Conservation (phyloP, 768 basidiomycete species). For the Paxillus ammoniavirescens region DNA sequence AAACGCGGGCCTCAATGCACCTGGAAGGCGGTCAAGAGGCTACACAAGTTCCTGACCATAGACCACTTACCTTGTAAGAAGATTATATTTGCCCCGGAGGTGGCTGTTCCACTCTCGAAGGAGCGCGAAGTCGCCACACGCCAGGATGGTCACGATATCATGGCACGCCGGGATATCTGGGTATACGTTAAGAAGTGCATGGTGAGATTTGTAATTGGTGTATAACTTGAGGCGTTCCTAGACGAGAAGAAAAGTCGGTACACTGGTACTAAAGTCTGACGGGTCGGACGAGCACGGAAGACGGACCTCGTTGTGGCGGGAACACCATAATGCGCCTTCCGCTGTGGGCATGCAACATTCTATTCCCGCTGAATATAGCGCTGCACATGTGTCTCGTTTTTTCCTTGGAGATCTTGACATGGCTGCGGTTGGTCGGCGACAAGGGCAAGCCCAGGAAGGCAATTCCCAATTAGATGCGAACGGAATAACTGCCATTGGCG, state of each 20-base stretch:
- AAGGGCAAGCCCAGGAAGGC: neutral
- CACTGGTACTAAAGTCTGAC: neutral
- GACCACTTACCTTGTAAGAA: slow-evolving; percentile 30
- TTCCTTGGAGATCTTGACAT: slow-evolving; percentile 11
- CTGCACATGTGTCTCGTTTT: slow-evolving; percentile 16
- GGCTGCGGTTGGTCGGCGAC: neutral
- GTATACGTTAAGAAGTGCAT: slow-evolving; percentile 29
- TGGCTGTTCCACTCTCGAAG: slow-evolving; percentile 33
- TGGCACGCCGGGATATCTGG: slow-evolving; percentile 27
- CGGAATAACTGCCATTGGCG: slow-evolving; percentile 4
- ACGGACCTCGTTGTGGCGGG: slow-evolving; percentile 31
- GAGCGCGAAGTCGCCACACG: slow-evolving; percentile 29
- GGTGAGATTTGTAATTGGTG: slow-evolving; percentile 35
- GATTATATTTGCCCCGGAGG: slow-evolving; percentile 31
- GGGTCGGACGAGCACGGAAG: neutral
- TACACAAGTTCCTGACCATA: neutral
- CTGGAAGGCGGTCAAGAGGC: slow-evolving; percentile 18
- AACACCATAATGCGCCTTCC: slow-evolving; percentile 23
- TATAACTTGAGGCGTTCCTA: slow-evolving; percentile 38
- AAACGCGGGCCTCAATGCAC: slow-evolving; percentile 37
- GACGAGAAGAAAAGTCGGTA: neutral
- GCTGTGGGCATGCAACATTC: slow-evolving; percentile 11
- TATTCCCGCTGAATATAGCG: slow-evolving; percentile 12
- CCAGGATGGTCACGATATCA: slow-evolving; percentile 21
- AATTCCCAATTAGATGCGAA: neutral